phyloP scores from a whole-genome alignment of 139 green algal genomes.

The Chlorella sp. region DNA sequence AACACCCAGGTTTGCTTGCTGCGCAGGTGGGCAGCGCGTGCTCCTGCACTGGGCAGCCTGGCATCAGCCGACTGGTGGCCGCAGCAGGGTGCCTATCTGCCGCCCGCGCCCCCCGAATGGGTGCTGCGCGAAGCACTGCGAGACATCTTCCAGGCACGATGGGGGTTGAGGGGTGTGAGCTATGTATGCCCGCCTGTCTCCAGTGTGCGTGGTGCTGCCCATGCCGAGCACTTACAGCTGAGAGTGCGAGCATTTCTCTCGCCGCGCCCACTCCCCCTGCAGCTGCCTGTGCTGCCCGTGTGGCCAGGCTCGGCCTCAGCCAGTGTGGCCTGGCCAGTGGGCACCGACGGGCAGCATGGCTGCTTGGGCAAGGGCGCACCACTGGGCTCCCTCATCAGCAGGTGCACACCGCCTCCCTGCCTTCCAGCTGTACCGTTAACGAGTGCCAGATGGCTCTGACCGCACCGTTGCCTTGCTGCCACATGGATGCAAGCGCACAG shows the following conservation, averaged over 20 bases:
- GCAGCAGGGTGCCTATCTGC: slow-evolving; percentile 39
- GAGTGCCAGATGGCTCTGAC: no score
- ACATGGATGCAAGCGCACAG: no score
- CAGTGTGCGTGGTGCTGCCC: no score
- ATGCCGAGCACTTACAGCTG: neutral
- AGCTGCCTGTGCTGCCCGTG: slow-evolving; percentile 8
- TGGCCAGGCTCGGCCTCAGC: slow-evolving; percentile 14
- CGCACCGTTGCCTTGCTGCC: no score
- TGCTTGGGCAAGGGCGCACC: slow-evolving; percentile 41
- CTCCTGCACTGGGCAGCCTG: neutral
- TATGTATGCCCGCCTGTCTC: no score
- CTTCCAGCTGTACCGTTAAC: neutral
- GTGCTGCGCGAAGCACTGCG: slow-evolving; percentile 58
- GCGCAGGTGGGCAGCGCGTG: slow-evolving; percentile 10
- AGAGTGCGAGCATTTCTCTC: no score
- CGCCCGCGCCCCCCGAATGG: slow-evolving; percentile 49
- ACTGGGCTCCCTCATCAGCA: slow-evolving; percentile 22
- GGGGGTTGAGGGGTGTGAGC: neutral
- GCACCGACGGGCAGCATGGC: slow-evolving; percentile 4
- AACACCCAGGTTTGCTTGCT: neutral
- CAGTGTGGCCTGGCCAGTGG: slow-evolving; percentile 9
- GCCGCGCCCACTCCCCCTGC: neutral
- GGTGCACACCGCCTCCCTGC: neutral
- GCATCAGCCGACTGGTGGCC: slow-evolving; percentile 67
- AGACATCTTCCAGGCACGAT: slow-evolving; percentile 58